Evolutionary conservation across 2,329 filamentous ascomycete species (phyloP).

Genomic region (Oidium heveae): DNA sequence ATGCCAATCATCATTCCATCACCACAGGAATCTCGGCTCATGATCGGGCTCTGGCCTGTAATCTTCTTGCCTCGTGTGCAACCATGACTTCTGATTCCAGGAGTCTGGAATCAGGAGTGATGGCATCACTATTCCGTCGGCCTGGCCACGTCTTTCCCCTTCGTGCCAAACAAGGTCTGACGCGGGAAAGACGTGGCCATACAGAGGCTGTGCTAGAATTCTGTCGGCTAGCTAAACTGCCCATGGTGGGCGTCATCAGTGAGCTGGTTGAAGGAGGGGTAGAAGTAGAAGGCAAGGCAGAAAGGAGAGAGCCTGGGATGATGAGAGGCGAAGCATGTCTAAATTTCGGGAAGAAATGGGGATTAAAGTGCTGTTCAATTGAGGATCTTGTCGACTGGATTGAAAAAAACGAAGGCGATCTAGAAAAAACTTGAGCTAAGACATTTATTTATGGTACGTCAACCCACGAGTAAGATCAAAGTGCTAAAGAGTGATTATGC

Average conservation of each 20-base stretch:
- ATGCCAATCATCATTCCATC: slow-evolving; percentile 45
- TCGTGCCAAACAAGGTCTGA: slow-evolving; percentile 52
- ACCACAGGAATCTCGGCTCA: slow-evolving; percentile 79
- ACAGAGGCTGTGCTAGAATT: slow-evolving; percentile 88
- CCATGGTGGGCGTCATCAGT: slow-evolving; percentile 57
- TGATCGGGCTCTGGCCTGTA: slow-evolving; percentile 63
- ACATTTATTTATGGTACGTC: no score
- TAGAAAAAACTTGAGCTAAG: no score
- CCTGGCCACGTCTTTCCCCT: slow-evolving; percentile 84
- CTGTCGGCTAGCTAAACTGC: slow-evolving; percentile 60
- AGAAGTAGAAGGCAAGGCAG: slow-evolving; percentile 39
- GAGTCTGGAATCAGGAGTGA: slow-evolving; percentile 5
- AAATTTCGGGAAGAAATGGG: slow-evolving; percentile 67
- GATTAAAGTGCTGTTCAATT: slow-evolving; percentile 84
- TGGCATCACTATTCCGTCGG: slow-evolving; percentile 39
- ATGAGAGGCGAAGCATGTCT: slow-evolving; percentile 74
- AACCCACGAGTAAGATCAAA: no score
- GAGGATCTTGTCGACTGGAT: slow-evolving; percentile 42
- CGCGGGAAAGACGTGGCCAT: slow-evolving; percentile 57
- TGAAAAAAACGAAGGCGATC: no score
- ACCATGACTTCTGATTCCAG: neutral
- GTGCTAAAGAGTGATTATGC: no score
- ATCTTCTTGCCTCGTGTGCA: slow-evolving; percentile 38
- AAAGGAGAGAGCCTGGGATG: slow-evolving; percentile 54
- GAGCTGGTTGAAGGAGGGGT: slow-evolving; percentile 78